Evolutionary conservation across 768 basidiomycete species (phyloP).

Genomic region (Serendipita sp.): DNA sequence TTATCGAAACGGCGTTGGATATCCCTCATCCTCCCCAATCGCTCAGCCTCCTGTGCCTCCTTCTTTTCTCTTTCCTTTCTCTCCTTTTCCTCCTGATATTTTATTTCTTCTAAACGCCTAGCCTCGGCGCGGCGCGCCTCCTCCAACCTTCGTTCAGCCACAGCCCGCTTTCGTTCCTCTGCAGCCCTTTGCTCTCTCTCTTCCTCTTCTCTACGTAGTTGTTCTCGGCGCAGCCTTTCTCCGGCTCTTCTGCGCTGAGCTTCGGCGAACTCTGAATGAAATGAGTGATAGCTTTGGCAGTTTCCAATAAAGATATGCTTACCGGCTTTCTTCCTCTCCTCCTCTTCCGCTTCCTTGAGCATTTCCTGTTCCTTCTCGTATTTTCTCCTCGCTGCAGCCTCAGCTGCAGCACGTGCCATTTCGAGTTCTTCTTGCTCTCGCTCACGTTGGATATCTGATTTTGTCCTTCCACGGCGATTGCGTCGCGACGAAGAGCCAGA

Average conservation of each 20-base stretch:
- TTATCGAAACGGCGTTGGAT: conserved; percentile 32
- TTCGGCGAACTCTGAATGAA: background rate
- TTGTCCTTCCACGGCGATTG: background rate
- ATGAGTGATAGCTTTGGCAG: background rate
- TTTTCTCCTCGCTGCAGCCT: background rate
- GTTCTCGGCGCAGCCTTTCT: background rate
- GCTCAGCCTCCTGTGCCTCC: conserved; percentile 24
- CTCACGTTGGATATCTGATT: conserved; percentile 1
- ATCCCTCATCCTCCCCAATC: conserved; percentile 26
- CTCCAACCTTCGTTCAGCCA: conserved; percentile 32
- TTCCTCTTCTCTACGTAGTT: conserved; percentile 18
- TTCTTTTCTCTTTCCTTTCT: conserved; percentile 29
- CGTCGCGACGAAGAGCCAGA: background rate
- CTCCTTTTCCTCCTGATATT: conserved; percentile 28
- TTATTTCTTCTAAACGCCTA: conserved; percentile 35
- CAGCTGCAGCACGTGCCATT: conserved; percentile 3
- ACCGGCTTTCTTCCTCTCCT: conserved; percentile 1
- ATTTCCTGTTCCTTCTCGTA: background rate
- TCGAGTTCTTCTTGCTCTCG: background rate
- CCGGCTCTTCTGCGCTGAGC: background rate
- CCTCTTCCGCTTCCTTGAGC: background rate
- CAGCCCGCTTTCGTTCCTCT: conserved; percentile 14
- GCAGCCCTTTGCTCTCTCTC: conserved; percentile 10
- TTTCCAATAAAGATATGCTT: background rate
- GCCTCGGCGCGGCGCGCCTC: conserved; percentile 35